Conservation (phyloP, 345 rosid genomes). For the Mangifera indica region DNA sequence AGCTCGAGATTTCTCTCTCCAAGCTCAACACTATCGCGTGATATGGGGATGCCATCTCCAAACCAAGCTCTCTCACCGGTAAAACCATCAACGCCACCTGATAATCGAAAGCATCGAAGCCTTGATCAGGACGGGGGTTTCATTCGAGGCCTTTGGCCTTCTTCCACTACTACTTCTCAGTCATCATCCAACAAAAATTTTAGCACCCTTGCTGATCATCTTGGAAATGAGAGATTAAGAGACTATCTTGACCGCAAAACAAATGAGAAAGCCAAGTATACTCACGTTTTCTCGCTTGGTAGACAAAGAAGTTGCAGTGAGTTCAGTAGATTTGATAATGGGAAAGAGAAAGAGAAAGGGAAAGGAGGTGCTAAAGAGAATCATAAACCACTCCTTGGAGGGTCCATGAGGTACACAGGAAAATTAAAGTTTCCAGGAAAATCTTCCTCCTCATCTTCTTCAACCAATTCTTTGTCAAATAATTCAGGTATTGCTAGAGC, state of each 20-base stretch:
- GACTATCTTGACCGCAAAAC: constrained; percentile 36
- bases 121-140: constrained; percentile 25
- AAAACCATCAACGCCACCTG: constrained; percentile 22
- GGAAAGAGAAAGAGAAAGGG: constrained; percentile 11
- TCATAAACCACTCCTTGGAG: constrained; percentile 46
- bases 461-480: constrained; percentile 21
- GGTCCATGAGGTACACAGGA: constrained; percentile 53
- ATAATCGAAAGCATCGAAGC: constrained; percentile 30
- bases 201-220: constrained; percentile 51
- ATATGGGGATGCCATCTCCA: constrained; percentile 35
- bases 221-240: constrained; percentile 45
- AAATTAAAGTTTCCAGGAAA: constrained; percentile 41
- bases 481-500: neutral
- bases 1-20: constrained; percentile 67
- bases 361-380: constrained; percentile 46
- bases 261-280: constrained; percentile 16
- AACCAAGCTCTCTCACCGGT: constrained; percentile 33
- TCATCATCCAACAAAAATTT: constrained; percentile 39
- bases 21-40: constrained; percentile 34
- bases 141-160: constrained; percentile 52
- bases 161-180: constrained; percentile 26
- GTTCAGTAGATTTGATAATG: constrained; percentile 33
- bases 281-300: constrained; percentile 18
- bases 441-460: constrained; percentile 25
- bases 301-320: constrained; percentile 40